phyloP scores from a whole-genome alignment of 2,329 filamentous ascomycete genomes.

The Paraphoma chrysanthemicola region DNA sequence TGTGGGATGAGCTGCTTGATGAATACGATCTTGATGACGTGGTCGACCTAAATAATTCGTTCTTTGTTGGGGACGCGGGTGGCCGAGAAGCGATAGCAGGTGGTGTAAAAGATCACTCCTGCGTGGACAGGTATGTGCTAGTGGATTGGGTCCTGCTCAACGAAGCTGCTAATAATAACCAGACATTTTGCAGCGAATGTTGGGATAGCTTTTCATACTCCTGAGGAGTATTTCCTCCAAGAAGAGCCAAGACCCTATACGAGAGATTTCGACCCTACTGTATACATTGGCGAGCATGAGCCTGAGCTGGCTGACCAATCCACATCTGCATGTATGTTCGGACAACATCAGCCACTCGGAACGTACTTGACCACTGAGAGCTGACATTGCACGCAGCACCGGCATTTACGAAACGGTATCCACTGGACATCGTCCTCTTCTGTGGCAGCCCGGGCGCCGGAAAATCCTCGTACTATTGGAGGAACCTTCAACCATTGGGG shows the following conservation, averaged over 20 bases:
- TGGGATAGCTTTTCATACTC: constrained; percentile 80
- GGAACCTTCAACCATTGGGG: constrained; percentile 74
- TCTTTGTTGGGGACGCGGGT: constrained; percentile 91
- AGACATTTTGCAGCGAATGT: constrained; percentile 83
- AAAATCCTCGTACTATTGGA: constrained; percentile 91
- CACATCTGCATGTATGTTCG: constrained; percentile 42
- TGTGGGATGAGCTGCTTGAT: constrained; percentile 77
- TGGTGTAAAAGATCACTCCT: constrained; percentile 63
- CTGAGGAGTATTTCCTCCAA: constrained; percentile 88
- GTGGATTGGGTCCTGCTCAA: constrained; percentile 21
- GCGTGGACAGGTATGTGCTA: constrained; percentile 61
- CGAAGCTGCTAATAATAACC: constrained; percentile 17
- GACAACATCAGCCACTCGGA: constrained; percentile 23
- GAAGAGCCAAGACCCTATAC: constrained; percentile 70
- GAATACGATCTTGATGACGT: constrained; percentile 58
- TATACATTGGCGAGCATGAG: constrained; percentile 32
- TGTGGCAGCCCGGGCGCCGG: constrained; percentile 89
- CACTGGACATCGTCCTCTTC: constrained; percentile 80
- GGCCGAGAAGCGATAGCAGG: constrained; percentile 54
- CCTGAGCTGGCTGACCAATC: constrained; percentile 27
- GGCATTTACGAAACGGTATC: constrained; percentile 65
- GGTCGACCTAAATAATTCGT: constrained; percentile 73
- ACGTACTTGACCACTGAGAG: constrained; percentile 8
- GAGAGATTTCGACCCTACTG: constrained; percentile 73
- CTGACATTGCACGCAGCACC: constrained; percentile 34